These are phyloP conservation scores for Claviceps sp. DNA, from an alignment of 2,329 filamentous ascomycete species.

Conservation along the genomic window DNA sequence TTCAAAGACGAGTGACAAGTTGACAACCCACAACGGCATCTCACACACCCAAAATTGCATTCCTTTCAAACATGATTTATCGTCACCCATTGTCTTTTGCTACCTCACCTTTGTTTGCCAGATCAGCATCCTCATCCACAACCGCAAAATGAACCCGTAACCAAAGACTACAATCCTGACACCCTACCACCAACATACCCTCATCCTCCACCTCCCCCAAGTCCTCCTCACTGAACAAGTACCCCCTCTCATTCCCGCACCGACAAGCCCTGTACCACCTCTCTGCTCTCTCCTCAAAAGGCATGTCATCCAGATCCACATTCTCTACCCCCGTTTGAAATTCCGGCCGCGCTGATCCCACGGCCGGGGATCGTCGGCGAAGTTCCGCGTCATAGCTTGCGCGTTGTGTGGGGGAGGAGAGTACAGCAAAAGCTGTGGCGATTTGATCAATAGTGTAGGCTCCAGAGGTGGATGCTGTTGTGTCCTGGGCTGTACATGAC, in stretches of 20 bases:
- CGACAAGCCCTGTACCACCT: slow-evolving; percentile 47
- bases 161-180: slow-evolving; percentile 54
- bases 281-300: slow-evolving; percentile 32
- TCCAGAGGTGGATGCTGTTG: slow-evolving; percentile 2
- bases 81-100: slow-evolving; percentile 12
- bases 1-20: neutral
- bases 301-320: slow-evolving; percentile 52
- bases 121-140: slow-evolving; percentile 21
- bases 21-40: neutral
- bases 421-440: slow-evolving; percentile 40
- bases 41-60: too few relatives aligned
- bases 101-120: slow-evolving; percentile 8
- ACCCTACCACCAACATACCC: slow-evolving; percentile 50
- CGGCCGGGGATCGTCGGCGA: slow-evolving; percentile 13
- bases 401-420: slow-evolving; percentile 37
- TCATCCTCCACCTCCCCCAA: slow-evolving; percentile 44
- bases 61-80: too few relatives aligned
- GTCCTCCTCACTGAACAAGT: slow-evolving; percentile 43
- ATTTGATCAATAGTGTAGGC: slow-evolving; percentile 50
- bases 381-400: slow-evolving; percentile 41
- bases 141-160: slow-evolving; percentile 50
- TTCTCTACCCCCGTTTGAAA: slow-evolving; percentile 49
- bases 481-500: neutral
- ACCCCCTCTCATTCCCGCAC: slow-evolving; percentile 50
- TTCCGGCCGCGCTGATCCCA: slow-evolving; percentile 5